These are phyloP conservation scores for Russula sp. DNA, from an alignment of 768 basidiomycete species.

Conservation along the genomic window DNA sequence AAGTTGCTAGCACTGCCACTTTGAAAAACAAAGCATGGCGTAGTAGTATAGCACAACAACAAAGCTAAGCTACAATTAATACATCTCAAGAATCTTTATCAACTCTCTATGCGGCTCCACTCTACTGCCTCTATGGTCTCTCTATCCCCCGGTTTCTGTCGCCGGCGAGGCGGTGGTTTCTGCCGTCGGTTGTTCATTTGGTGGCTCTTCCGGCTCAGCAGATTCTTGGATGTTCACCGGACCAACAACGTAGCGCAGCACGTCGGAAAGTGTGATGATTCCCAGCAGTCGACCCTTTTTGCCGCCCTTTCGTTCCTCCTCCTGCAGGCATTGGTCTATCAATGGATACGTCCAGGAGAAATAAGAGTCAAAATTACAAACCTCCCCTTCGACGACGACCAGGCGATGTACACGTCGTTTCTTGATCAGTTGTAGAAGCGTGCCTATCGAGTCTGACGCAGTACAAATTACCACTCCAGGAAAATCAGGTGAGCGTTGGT, in stretches of 20 bases:
- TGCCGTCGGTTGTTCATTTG: conserved; percentile 12
- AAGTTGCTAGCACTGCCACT: background rate
- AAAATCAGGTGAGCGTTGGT: conserved; percentile 90
- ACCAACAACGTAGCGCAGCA: conserved; percentile 74
- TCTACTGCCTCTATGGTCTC: conserved; percentile 7
- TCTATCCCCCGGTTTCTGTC: conserved; percentile 11
- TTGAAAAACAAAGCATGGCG: background rate
- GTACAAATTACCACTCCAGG: conserved; percentile 96
- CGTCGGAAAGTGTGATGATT: conserved; percentile 86
- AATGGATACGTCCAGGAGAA: conserved; percentile 4
- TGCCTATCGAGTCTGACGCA: conserved; percentile 85
- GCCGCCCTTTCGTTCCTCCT: conserved; percentile 75
- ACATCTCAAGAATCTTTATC: conserved; percentile 3
- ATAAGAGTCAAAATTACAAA: conserved; percentile 36
- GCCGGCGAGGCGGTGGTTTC: background rate
- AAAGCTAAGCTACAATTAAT: conserved; percentile 15
- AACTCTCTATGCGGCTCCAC: conserved; percentile 13
- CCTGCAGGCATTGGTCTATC: conserved; percentile 43
- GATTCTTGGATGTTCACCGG: conserved; percentile 35
- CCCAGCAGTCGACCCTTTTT: conserved; percentile 82
- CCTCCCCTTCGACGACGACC: conserved; percentile 93
- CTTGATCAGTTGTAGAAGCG: conserved; percentile 86
- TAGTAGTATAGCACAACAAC: conserved; percentile 8
- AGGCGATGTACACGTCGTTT: conserved; percentile 91
- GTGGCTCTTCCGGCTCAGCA: conserved; percentile 27